Evolutionary conservation across 2,329 filamentous ascomycete genomes (phyloP), one percentile per base, ranked within the genome.

Genomic region (Corinectria fuckeliana): DNA sequence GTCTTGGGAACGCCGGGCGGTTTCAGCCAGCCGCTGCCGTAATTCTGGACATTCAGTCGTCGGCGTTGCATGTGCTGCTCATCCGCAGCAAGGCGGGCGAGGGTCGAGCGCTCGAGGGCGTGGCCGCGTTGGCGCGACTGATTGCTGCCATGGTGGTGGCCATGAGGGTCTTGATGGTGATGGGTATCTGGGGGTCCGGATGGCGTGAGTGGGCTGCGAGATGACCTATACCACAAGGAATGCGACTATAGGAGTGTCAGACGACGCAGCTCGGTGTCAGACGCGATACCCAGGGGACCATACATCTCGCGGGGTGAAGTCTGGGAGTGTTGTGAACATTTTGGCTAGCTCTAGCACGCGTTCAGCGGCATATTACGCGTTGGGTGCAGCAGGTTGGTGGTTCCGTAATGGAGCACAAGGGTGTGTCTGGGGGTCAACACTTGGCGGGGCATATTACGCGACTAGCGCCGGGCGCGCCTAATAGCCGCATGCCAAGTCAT

Each of bases 1-100:
- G 94, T 97, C 81, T 98, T 99, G 57, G 87, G 76, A 55, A 97
- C 84, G 7, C 94, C 95, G 0, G 92, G 93, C 0, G 95, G 95
- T 58, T 90, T 91, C 56, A 99, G 88, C 95, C 95, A 99, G 42
- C 85, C 86, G 65, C 89, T 91, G 60, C 95, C 95, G 72, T 96
- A 97, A 70, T 93, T 91, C 47, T 90, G 86, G 26, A 98, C 90
- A 66, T 94, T 92, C 47, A 86, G 79, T 71, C 93, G 92, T 45
- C 94, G 91, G 8, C 89, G 85, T 54, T 89, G 85, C 64, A 96
- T 84, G 58, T 88, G 85, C 61, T 88, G 84, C 78, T 98, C 95
- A 73, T 97, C 94, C 39, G 86, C 79, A 23, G 85, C 82, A 10
- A 97, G 85, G 2, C 88, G 82, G 9, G 89, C 85, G 3, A 97